Evolutionary conservation across 257 asterid genomes (phyloP).

Genomic region (Dorcoceras hygrometricum): DNA sequence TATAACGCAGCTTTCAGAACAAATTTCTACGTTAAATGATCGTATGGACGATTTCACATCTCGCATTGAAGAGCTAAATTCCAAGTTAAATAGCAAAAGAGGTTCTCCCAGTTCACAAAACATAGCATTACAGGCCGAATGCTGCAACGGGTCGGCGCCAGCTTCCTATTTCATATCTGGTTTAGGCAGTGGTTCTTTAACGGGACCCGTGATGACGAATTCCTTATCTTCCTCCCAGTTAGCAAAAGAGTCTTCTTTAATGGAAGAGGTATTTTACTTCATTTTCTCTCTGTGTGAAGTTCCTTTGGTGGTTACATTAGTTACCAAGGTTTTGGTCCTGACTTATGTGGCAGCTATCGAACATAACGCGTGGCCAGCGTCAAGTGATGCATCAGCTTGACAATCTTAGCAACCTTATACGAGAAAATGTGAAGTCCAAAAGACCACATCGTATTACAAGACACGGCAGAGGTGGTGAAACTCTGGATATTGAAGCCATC

Average conservation of each 20-base stretch:
- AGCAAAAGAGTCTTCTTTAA: conserved; percentile 63
- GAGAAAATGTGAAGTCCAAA: not conserved
- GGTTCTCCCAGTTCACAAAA: conserved; percentile 53
- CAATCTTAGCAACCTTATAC: conserved; percentile 56
- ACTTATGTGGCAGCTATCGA: conserved; percentile 45
- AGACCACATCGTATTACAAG: conserved; percentile 22
- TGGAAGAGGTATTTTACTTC: conserved; percentile 73
- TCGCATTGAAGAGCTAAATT: conserved; percentile 68
- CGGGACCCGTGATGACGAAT: conserved; percentile 61
- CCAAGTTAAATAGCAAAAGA: conserved; percentile 54
- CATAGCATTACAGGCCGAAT: conserved; percentile 48
- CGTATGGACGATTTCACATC: conserved; percentile 90
- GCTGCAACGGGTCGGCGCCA: conserved; percentile 76
- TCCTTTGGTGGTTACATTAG: not conserved
- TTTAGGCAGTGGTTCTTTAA: conserved; percentile 78
- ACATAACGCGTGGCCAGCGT: conserved; percentile 66
- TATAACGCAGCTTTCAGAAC: conserved; percentile 74
- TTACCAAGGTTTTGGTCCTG: not conserved
- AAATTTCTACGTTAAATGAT: conserved; percentile 72
- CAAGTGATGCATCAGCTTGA: conserved; percentile 83
- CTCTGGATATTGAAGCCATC: conserved; percentile 10
- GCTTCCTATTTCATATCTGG: conserved; percentile 83
- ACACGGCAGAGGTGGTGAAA: conserved; percentile 17
- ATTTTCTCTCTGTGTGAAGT: not conserved
- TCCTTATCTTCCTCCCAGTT: conserved; percentile 74